Evolutionary conservation across 306 rosid species (phyloP).

Genomic region (Prosopis cineraria): DNA sequence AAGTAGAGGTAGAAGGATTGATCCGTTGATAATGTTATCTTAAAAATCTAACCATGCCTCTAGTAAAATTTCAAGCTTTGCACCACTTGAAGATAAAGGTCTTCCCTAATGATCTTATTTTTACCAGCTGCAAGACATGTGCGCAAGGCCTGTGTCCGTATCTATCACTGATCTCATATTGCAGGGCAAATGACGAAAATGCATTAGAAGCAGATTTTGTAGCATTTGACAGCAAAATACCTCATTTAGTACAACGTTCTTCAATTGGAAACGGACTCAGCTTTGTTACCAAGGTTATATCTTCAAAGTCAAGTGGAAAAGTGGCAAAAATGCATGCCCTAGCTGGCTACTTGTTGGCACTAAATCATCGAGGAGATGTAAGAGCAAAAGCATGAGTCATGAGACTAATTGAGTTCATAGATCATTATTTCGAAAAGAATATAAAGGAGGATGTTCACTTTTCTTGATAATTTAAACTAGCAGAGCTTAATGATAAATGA

Average conservation of each 20-base stretch:
- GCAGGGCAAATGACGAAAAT: slow-evolving; percentile 84
- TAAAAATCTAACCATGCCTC: no score
- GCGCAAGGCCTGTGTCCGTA: background rate
- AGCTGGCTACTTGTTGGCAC: slow-evolving; percentile 72
- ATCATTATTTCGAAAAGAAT: background rate
- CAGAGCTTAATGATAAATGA: slow-evolving; percentile 80
- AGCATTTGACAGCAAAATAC: slow-evolving; percentile 67
- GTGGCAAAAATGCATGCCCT: slow-evolving; percentile 67
- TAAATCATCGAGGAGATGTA: slow-evolving; percentile 74
- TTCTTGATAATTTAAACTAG: slow-evolving; percentile 17
- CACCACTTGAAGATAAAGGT: background rate
- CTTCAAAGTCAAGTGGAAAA: slow-evolving; percentile 57
- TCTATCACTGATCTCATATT: slow-evolving; percentile 20
- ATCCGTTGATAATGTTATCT: no score
- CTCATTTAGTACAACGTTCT: slow-evolving; percentile 65
- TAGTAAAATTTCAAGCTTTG: no score
- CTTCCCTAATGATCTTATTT: background rate
- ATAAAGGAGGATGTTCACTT: background rate
- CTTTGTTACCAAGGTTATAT: slow-evolving; percentile 61
- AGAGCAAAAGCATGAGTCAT: slow-evolving; percentile 27
- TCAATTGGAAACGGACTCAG: slow-evolving; percentile 83
- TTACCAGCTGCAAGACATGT: background rate
- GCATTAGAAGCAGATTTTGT: slow-evolving; percentile 85
- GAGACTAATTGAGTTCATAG: background rate
- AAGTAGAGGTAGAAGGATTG: no score